Base-by-base conservation (phyloP, 225 moss, liverwort and hornwort genomes). In the Sphagnum contortum region DNA sequence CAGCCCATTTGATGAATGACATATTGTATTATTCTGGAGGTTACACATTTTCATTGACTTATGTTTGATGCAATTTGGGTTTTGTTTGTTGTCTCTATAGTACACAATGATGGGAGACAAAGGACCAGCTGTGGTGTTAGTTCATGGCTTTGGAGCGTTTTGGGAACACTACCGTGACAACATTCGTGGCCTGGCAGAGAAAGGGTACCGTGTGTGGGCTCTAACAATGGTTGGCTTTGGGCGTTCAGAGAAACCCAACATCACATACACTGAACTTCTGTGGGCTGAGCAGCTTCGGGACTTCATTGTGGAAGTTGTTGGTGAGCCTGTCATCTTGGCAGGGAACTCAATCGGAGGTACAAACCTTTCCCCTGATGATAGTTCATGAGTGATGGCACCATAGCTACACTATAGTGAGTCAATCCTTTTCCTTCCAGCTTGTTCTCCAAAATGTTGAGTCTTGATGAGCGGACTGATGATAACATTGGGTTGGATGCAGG, bases 61-160 rank as follows among this genome's bases (percentile, higher is more conserved):
- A 29, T 29, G 29, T 29, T 29, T 29, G 29, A 29, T 29, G 29
- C 29, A 29, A 29, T 29, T 29, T 29, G 29, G 29, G 29, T 29
- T 29, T 29, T 1, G 29, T 29, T 29, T 29, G 29, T 29, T 29
- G 29, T 29, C 29, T 29, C 29, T 69, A 57, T 68, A 95, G 95
- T 96, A 96, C 74, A 82, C 95, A 9, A 74, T 78, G 47, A 87
- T 84, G 69, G 95, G 95, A 66, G 80, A 75, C 2, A 70, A 74
- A 71, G 95, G 92, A 56, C 89, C 95, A 64, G 88, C 88, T 9
- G 83, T 92, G 51, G 73, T 96, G 48, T 80, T 96, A 70, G 92
- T 96, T 73, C 95, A 96, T 75, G 95, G 95, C 10, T 96, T 96
- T 71, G 95, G 95, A 81, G 95, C 95, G 63, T 96, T 96, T 58